Evolutionary conservation across 73 alveolate genomes (phyloP).

Genomic region (Stentor roeselii): DNA sequence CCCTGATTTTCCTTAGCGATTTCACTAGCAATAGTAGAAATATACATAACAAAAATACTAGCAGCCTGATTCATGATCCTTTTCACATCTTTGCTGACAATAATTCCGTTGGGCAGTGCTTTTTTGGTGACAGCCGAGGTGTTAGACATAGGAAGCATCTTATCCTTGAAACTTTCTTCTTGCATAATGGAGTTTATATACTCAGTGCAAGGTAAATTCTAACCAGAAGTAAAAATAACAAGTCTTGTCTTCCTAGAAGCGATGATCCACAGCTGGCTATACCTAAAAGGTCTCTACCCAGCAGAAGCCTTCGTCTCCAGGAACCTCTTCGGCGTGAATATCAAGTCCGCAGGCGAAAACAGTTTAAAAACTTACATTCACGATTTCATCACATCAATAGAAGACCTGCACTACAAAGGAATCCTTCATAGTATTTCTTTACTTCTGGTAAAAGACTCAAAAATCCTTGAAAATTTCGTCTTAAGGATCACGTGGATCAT

Average conservation of each 20-base stretch:
- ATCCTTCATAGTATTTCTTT: not conserved
- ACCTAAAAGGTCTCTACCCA: slow-evolving; percentile 14
- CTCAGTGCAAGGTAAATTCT: slow-evolving; percentile 3
- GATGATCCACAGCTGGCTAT: not conserved
- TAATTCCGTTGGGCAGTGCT: slow-evolving; percentile 1
- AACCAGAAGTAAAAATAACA: not conserved
- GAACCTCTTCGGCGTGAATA: not conserved
- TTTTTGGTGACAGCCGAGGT: not conserved
- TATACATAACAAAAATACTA: not conserved
- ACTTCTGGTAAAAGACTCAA: not conserved
- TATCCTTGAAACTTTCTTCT: not conserved
- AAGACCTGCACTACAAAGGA: slow-evolving; percentile 11
- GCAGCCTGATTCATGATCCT: not conserved
- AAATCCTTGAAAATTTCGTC: not conserved
- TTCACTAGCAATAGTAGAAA: slow-evolving; percentile 5
- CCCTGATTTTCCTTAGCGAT: slow-evolving; percentile 16
- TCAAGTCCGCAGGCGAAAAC: slow-evolving; percentile 21
- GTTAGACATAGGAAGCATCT: not conserved
- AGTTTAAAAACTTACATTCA: not conserved
- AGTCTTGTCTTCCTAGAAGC: slow-evolving; percentile 10
- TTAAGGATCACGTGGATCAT: not conserved
- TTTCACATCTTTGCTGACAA: not conserved
- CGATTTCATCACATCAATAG: not conserved
- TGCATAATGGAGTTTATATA: not conserved
- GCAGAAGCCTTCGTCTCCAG: not conserved